Evolutionary conservation across 148 eudicot genomes (phyloP).

Genomic region (Rhododendron kiyosumense): DNA sequence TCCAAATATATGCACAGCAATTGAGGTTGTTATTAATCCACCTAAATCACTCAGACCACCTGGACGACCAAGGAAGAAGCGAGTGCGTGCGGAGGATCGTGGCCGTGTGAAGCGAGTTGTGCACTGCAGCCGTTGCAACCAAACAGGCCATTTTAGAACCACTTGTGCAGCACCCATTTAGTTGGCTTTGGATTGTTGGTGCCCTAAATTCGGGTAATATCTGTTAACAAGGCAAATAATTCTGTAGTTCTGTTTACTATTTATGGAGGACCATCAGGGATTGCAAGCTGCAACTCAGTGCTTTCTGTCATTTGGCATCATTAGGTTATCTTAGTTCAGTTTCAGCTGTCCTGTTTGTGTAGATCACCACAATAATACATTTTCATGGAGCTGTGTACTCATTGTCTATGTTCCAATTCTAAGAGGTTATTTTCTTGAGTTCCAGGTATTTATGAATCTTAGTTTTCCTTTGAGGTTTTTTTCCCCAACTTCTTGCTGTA

Average conservation of each 20-base stretch:
- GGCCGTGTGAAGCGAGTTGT: conserved; percentile 54
- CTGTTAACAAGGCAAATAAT: neutral
- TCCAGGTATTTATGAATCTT: neutral
- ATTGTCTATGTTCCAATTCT: neutral
- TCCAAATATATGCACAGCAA: conserved; percentile 14
- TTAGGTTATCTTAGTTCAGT: conserved; percentile 1
- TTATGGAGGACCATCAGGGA: neutral
- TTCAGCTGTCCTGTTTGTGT: neutral
- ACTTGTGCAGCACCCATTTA: conserved; percentile 51
- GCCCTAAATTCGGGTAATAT: neutral
- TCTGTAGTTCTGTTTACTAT: neutral
- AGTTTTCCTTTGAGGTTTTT: neutral
- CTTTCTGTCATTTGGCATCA: neutral
- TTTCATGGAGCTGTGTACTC: neutral
- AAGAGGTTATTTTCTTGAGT: neutral
- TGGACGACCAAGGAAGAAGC: conserved; percentile 58
- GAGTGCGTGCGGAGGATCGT: conserved; percentile 51
- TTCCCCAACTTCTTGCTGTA: neutral
- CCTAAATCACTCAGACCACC: conserved; percentile 55
- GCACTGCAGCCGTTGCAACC: conserved; percentile 68
- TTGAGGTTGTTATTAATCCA: conserved; percentile 35
- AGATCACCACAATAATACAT: neutral
- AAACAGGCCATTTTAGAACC: conserved; percentile 65
- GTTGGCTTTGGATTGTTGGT: neutral
- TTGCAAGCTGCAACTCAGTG: neutral